Evolutionary conservation across 306 rosid genomes (phyloP).

Genomic region (Vigna trinervia): DNA sequence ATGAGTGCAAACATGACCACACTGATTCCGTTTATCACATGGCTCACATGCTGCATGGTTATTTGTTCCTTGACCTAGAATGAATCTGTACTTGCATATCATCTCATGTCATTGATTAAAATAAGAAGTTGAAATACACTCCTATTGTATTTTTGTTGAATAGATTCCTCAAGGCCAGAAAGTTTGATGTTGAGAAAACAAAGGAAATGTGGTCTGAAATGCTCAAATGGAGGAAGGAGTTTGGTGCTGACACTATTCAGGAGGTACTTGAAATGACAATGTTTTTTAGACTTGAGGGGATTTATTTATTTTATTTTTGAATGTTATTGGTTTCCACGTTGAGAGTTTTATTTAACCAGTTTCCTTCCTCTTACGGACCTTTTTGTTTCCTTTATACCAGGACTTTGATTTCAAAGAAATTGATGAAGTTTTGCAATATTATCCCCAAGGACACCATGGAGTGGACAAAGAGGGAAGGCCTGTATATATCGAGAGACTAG

Average conservation of each 20-base stretch:
- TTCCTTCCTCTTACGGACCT: neutral
- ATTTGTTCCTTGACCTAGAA: neutral
- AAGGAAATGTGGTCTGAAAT: slow-evolving; percentile 93
- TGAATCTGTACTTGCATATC: slow-evolving; percentile 5
- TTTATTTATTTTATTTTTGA: slow-evolving; percentile 2
- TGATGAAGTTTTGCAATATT: slow-evolving; percentile 68
- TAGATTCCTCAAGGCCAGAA: slow-evolving; percentile 95
- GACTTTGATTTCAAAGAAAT: slow-evolving; percentile 85
- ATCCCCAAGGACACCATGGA: slow-evolving; percentile 97
- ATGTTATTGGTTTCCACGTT: neutral
- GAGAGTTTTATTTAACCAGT: slow-evolving; percentile 1
- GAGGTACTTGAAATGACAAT: slow-evolving; percentile 55
- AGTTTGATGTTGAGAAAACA: slow-evolving; percentile 78
- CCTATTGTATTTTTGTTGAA: neutral
- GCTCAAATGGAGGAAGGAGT: slow-evolving; percentile 89
- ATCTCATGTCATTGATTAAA: slow-evolving; percentile 18
- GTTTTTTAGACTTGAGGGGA: neutral
- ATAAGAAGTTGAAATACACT: neutral
- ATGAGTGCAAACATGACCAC: neutral
- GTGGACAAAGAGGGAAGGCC: slow-evolving; percentile 95
- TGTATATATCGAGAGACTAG: slow-evolving; percentile 84
- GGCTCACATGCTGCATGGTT: neutral
- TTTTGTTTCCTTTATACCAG: slow-evolving; percentile 46
- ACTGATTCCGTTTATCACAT: neutral
- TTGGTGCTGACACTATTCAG: slow-evolving; percentile 72